Conservation (phyloP, 306 rosid genomes). For the Delonix regia region DNA sequence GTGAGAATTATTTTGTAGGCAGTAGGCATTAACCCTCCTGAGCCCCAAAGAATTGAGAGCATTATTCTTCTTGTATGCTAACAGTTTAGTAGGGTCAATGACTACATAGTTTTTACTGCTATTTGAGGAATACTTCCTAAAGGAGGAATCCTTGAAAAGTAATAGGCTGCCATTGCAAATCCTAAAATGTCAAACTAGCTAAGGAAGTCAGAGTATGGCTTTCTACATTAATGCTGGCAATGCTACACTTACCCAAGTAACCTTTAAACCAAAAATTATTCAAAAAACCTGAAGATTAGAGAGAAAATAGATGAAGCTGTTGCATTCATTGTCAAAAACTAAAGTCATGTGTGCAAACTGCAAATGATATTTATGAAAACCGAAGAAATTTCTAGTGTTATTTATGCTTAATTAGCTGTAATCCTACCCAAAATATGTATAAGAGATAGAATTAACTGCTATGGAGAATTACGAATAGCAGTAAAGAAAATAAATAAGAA, state of each 20-base stretch:
- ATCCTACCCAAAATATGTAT: no score
- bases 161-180: neutral
- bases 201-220: neutral
- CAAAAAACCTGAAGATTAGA: neutral
- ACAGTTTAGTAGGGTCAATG: slow-evolving; percentile 5
- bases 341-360: neutral
- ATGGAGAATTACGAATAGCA: no score
- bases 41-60: neutral
- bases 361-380: no score
- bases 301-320: neutral
- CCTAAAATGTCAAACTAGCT: neutral
- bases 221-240: neutral
- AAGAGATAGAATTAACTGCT: no score
- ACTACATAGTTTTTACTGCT: neutral
- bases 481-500: no score
- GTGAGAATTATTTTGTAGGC: no score
- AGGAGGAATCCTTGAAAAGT: neutral
- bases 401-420: no score
- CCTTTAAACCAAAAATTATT: neutral
- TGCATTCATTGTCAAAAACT: neutral
- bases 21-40: neutral
- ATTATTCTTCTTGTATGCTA: neutral
- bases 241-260: neutral
- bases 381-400: no score
- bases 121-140: neutral